These are phyloP conservation scores for Piromyces finnis DNA, from an alignment of 192 early-diverging fungal genomes.

Conservation along the genomic window DNA sequence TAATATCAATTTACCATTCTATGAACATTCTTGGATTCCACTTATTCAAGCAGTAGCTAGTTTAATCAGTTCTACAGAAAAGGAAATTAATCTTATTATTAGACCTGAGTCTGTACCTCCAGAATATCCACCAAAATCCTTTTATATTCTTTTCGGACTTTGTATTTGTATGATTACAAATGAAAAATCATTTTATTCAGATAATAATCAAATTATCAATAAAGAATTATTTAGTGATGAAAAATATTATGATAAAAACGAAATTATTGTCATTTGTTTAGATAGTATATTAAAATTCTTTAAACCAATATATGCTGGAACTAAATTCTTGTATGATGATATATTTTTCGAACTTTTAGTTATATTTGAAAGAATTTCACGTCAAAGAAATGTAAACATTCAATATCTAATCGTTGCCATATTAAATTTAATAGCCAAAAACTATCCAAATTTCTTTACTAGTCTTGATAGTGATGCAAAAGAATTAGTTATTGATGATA, in stretches of 20 bases:
- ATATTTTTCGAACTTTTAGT: background rate
- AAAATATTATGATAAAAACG: background rate
- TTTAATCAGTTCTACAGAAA: conserved; percentile 1
- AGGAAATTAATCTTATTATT: background rate
- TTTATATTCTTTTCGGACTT: conserved; percentile 51
- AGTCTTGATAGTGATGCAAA: background rate
- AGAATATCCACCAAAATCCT: conserved; percentile 11
- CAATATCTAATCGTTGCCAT: background rate
- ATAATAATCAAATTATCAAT: background rate
- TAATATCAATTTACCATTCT: conserved; percentile 35
- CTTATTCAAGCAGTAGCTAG: conserved; percentile 15
- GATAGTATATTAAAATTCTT: background rate
- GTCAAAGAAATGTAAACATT: background rate
- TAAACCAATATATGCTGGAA: background rate
- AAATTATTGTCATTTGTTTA: background rate
- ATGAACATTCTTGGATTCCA: conserved; percentile 21
- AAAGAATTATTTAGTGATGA: background rate
- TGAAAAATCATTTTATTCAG: background rate
- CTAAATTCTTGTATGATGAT: background rate
- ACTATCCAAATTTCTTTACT: background rate
- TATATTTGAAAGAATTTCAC: background rate
- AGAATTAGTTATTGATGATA: background rate
- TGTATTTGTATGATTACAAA: conserved; percentile 19
- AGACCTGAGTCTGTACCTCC: background rate
- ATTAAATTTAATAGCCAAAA: background rate